Evolutionary conservation across 805 yeast genomes (phyloP).

Genomic region (Wickerhamomyces bovis): DNA sequence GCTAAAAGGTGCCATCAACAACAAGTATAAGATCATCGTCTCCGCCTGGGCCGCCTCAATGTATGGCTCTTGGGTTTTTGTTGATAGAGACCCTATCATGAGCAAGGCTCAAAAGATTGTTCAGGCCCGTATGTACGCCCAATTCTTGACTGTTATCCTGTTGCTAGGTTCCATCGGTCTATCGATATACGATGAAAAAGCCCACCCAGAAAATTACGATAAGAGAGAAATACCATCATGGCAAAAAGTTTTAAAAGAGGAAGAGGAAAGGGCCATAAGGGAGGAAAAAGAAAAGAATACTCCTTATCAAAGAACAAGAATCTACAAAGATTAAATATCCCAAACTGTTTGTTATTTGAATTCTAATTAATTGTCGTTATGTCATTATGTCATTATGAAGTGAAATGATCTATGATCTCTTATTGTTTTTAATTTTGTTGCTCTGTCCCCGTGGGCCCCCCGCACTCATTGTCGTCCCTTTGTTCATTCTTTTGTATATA

Average conservation of each 20-base stretch:
- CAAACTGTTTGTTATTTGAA: neutral
- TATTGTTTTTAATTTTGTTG: too few relatives aligned
- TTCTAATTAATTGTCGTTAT: neutral
- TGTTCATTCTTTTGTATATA: neutral
- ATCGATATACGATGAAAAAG: constrained; percentile 57
- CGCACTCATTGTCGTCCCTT: too few relatives aligned
- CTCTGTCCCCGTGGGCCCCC: too few relatives aligned
- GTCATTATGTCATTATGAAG: neutral
- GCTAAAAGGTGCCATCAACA: constrained; percentile 41
- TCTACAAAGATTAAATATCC: constrained; percentile 22
- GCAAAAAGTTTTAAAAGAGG: constrained; percentile 42
- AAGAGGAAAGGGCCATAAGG: constrained; percentile 29
- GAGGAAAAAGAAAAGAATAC: constrained; percentile 16
- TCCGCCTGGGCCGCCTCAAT: constrained; percentile 77
- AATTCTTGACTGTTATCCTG: constrained; percentile 68
- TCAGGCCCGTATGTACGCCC: constrained; percentile 90
- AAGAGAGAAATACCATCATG: constrained; percentile 35
- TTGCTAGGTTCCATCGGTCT: constrained; percentile 64
- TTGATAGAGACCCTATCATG: constrained; percentile 70
- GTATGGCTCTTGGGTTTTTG: constrained; percentile 72
- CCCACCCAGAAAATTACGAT: constrained; percentile 36
- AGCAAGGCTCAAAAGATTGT: constrained; percentile 74
- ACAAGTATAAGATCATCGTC: constrained; percentile 63
- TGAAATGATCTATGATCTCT: neutral
- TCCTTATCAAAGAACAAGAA: constrained; percentile 31